phyloP scores from a whole-genome alignment of 805 yeast species.

The Myxozyma geophila region DNA sequence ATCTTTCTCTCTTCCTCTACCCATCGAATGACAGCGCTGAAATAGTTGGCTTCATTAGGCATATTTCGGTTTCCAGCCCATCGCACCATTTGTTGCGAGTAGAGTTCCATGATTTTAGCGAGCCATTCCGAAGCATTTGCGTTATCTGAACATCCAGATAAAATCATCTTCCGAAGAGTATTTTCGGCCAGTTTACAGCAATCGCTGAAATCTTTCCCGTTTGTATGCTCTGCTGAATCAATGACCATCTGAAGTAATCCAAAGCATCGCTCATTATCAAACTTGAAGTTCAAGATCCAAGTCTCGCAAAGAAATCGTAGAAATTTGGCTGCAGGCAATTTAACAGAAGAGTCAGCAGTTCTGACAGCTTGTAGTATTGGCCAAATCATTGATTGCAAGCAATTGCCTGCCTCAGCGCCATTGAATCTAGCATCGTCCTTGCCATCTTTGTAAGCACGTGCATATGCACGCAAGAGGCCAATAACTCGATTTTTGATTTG shows the following conservation, averaged over 20 bases:
- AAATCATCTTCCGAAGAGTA: not conserved
- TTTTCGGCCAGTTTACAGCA: constrained; percentile 1
- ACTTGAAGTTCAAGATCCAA: not conserved
- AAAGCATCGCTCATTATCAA: not conserved
- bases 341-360: not conserved
- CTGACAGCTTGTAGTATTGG: constrained; percentile 16
- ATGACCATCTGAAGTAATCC: not conserved
- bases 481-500: constrained; percentile 7
- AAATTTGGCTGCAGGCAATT: not conserved
- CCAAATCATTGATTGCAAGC: constrained; percentile 6
- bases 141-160: not conserved
- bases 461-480: not conserved
- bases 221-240: constrained; percentile 16
- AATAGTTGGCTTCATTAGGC: constrained; percentile 8
- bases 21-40: constrained; percentile 24
- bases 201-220: constrained; percentile 4
- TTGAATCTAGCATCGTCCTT: not conserved
- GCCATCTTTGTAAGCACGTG: not conserved
- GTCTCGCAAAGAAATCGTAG: constrained; percentile 1
- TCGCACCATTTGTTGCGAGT: constrained; percentile 11
- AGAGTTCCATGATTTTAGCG: constrained; percentile 6
- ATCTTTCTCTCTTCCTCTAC: constrained; percentile 16
- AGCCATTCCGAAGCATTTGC: not conserved
- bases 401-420: constrained; percentile 1
- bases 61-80: constrained; percentile 23